Conservation (phyloP, 257 asterid species). For the Ocimum tenuiflorum region DNA sequence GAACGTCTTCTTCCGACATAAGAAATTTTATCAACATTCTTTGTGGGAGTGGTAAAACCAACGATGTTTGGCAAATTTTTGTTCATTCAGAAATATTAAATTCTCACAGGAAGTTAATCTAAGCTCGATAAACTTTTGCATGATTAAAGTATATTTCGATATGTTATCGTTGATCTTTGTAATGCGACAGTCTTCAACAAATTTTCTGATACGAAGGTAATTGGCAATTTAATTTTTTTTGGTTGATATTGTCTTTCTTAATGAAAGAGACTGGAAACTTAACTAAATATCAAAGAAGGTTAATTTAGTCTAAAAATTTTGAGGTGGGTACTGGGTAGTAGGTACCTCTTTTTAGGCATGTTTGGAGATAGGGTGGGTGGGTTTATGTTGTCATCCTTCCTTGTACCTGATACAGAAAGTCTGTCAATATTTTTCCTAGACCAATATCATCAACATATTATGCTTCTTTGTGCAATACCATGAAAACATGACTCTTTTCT, state of each 20-base stretch:
- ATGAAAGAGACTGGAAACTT: neutral
- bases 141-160: neutral
- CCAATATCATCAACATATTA: no score
- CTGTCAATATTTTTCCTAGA: neutral
- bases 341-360: neutral
- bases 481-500: no score
- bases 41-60: neutral
- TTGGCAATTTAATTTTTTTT: neutral
- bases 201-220: neutral
- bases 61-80: neutral
- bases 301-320: neutral
- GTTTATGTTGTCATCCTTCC: neutral
- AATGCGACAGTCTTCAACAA: neutral
- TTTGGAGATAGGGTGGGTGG: neutral
- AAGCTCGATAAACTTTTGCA: neutral
- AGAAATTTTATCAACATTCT: no score
- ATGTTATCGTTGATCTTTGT: neutral
- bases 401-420: neutral
- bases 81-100: neutral
- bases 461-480: neutral
- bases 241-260: neutral
- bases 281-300: no score
- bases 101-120: neutral
- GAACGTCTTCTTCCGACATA: no score
- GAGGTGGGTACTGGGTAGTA: no score